Conservation (phyloP, 2,329 filamentous ascomycete species). For the Cylindrodendrum hubeiense region DNA sequence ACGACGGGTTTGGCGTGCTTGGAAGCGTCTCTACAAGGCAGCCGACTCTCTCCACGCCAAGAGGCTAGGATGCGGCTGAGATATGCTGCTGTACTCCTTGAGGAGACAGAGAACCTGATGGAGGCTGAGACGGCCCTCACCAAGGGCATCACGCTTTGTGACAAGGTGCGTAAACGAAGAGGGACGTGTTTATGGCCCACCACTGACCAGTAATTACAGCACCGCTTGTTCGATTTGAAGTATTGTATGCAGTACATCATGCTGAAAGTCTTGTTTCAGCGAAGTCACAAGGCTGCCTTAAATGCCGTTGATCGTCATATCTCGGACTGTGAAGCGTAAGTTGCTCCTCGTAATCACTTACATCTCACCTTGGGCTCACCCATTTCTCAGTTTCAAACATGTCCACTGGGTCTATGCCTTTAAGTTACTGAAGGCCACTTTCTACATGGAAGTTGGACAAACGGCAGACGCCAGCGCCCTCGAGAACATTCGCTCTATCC, state of each 20-base stretch:
- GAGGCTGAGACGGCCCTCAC: conserved; percentile 79
- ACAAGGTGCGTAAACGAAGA: conserved; percentile 61
- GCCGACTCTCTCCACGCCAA: conserved; percentile 70
- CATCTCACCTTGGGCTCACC: conserved; percentile 25
- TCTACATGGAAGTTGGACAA: conserved; percentile 72
- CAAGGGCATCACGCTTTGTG: conserved; percentile 78
- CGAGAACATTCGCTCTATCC: conserved; percentile 76
- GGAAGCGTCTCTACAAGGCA: conserved; percentile 74
- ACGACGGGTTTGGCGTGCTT: conserved; percentile 80
- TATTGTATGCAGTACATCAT: conserved; percentile 83
- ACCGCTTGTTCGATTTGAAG: conserved; percentile 71
- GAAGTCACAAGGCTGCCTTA: conserved; percentile 78
- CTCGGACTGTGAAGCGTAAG: conserved; percentile 74
- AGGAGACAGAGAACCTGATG: conserved; percentile 82
- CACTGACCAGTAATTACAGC: conserved; percentile 49
- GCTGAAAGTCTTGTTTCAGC: conserved; percentile 76
- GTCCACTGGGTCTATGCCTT: conserved; percentile 82
- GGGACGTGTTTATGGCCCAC: background rate
- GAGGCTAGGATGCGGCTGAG: conserved; percentile 78
- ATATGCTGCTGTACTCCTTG: conserved; percentile 78
- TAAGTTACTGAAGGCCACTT: conserved; percentile 77
- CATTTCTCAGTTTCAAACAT: conserved; percentile 68
- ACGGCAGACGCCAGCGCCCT: conserved; percentile 73
- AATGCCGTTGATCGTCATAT: conserved; percentile 79
- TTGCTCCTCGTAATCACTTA: conserved; percentile 11